A percentile compares a stretch with the other conserved stretches of the same genome.
These are phyloP conservation scores for Russula compacta DNA, from an alignment of 768 basidiomycete species.

Conservation along the genomic window DNA sequence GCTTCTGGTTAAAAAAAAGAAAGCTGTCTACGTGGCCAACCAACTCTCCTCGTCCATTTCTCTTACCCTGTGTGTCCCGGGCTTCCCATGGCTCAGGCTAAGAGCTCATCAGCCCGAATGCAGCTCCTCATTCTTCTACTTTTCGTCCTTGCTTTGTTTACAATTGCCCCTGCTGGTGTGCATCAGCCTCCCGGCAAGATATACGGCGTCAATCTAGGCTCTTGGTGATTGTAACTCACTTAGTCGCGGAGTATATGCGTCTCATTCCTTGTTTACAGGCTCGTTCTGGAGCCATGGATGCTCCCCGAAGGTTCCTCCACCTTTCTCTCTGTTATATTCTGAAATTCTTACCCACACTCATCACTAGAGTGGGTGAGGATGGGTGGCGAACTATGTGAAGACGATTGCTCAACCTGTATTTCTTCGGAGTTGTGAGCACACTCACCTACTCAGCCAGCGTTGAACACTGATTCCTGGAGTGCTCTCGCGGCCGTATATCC, in stretches of 20 bases:
- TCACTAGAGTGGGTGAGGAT: slow-evolving; percentile 56
- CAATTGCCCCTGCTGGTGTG: too few species aligned
- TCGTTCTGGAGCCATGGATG: slow-evolving; percentile 79
- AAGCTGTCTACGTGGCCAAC: too few species aligned
- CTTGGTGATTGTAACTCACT: slow-evolving; percentile 35
- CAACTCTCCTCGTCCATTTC: too few species aligned
- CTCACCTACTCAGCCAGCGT: slow-evolving; percentile 29
- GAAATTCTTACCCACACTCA: background rate
- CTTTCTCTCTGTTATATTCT: background rate
- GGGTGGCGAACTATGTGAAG: slow-evolving; percentile 61
- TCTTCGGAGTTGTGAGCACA: slow-evolving; percentile 51
- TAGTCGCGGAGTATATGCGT: background rate
- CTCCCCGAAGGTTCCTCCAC: slow-evolving; percentile 44
- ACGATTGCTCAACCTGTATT: slow-evolving; percentile 55
- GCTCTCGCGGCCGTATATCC: slow-evolving; percentile 54
- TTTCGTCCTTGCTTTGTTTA: background rate
- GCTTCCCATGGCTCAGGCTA: too few species aligned
- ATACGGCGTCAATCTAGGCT: slow-evolving; percentile 65
- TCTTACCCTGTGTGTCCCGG: too few species aligned
- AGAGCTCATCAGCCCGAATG: background rate
- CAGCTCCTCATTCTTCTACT: background rate
- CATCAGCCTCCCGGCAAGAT: slow-evolving; percentile 39
- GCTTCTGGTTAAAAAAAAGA: too few species aligned
- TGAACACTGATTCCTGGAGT: slow-evolving; percentile 28
- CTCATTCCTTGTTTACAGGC: slow-evolving; percentile 34